Conservation (phyloP, 2,329 filamentous ascomycete species). For the Neofusicoccum parvum region DNA sequence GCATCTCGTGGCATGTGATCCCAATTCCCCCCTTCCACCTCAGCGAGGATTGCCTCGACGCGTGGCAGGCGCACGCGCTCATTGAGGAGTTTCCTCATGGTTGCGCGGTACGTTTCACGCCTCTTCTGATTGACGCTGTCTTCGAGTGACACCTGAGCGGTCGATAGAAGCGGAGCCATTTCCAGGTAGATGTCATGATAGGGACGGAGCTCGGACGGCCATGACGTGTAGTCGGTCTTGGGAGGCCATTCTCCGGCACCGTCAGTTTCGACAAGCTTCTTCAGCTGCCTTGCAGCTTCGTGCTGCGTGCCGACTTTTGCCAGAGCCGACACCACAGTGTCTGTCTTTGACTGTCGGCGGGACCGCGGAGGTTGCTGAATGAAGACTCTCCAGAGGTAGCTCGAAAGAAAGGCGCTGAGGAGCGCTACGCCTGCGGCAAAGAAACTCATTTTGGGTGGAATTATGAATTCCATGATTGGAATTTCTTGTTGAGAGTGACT, state of each 20-base stretch:
- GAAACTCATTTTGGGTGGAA: too few species aligned
- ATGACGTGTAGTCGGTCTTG: background rate
- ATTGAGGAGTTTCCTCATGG: background rate
- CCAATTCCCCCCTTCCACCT: background rate
- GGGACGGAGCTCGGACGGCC: background rate
- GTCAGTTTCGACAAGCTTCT: background rate
- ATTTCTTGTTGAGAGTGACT: too few species aligned
- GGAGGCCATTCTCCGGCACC: slow-evolving; percentile 1
- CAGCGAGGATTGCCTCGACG: background rate
- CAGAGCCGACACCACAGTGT: too few species aligned
- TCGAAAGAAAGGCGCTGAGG: too few species aligned
- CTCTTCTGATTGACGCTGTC: background rate
- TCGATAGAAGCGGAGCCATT: background rate
- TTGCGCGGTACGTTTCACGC: background rate
- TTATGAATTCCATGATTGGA: too few species aligned
- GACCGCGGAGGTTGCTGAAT: too few species aligned
- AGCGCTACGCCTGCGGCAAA: too few species aligned
- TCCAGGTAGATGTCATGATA: background rate
- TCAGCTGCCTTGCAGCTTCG: background rate
- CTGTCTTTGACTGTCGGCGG: too few species aligned
- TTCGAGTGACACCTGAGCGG: background rate
- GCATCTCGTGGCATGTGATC: background rate
- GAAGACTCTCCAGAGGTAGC: too few species aligned
- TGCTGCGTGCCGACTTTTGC: background rate
- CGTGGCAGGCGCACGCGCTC: background rate